These are phyloP conservation scores for Mucor plumbeus DNA, from an alignment of 371 early-diverging fungal genomes.

Conservation along the genomic window DNA sequence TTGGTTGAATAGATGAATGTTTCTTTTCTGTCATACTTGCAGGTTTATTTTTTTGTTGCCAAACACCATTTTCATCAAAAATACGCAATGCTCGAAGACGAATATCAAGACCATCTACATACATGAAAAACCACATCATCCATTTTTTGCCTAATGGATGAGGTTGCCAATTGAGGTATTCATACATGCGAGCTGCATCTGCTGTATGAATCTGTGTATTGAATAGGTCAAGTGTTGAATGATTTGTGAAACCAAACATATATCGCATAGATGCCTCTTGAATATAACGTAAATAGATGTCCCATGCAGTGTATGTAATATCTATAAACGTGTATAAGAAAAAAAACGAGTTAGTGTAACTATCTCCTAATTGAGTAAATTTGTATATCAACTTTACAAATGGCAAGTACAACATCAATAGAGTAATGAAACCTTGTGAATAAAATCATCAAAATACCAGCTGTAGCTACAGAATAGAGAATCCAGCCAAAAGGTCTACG, in stretches of 20 bases:
- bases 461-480: slow-evolving; percentile 53
- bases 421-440: slow-evolving; percentile 74
- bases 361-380: not conserved
- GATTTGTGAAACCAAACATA: slow-evolving; percentile 36
- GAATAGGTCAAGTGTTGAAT: slow-evolving; percentile 37
- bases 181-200: slow-evolving; percentile 28
- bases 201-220: slow-evolving; percentile 22
- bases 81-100: slow-evolving; percentile 39
- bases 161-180: slow-evolving; percentile 43
- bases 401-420: slow-evolving; percentile 70
- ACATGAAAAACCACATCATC: slow-evolving; percentile 40
- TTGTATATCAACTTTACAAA: slow-evolving; percentile 47
- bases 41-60: slow-evolving; percentile 17
- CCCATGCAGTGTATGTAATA: slow-evolving; percentile 43
- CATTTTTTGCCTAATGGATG: slow-evolving; percentile 35
- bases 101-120: slow-evolving; percentile 47
- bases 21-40: slow-evolving; percentile 20
- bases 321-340: slow-evolving; percentile 18
- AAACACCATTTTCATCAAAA: slow-evolving; percentile 35
- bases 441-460: slow-evolving; percentile 64
- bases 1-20: not conserved
- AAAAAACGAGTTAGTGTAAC: slow-evolving; percentile 5
- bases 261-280: slow-evolving; percentile 37
- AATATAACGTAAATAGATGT: slow-evolving; percentile 37
- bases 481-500: slow-evolving; percentile 52